phyloP scores from a whole-genome alignment of 768 basidiomycete genomes.

The Kwoniella shandongensis region DNA sequence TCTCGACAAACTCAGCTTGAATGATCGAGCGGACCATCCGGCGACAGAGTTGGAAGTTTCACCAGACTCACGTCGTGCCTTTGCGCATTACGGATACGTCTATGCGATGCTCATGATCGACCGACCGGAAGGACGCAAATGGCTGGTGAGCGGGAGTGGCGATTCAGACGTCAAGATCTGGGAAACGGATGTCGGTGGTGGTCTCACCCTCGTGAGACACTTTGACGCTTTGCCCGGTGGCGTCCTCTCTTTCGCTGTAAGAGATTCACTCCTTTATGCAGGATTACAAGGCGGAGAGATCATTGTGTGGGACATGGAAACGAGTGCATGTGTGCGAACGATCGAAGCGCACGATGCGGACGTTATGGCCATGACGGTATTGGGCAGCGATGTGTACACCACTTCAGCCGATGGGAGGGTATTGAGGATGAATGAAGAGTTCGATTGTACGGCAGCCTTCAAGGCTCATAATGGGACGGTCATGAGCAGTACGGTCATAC shows the following conservation, averaged over 20 bases:
- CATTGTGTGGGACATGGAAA: constrained; percentile 86
- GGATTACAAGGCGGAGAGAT: constrained; percentile 94
- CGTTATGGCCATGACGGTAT: constrained; percentile 73
- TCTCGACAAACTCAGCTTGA: constrained; percentile 14
- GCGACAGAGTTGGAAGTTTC: constrained; percentile 58
- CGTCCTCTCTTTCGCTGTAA: constrained; percentile 72
- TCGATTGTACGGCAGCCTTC: constrained; percentile 83
- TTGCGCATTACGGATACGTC: constrained; percentile 92
- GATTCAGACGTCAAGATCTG: constrained; percentile 77
- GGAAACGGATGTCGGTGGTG: constrained; percentile 40
- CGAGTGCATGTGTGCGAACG: constrained; percentile 77
- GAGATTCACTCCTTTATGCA: constrained; percentile 79
- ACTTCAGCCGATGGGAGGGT: constrained; percentile 64
- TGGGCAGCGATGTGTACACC: constrained; percentile 61
- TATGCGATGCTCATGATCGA: constrained; percentile 71
- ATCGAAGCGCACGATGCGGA: constrained; percentile 88
- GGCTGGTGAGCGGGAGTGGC: constrained; percentile 81
- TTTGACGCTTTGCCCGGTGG: constrained; percentile 62
- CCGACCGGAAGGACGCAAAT: constrained; percentile 48
- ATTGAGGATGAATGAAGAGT: constrained; percentile 80
- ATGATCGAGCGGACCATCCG: constrained; percentile 10
- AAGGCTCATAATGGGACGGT: constrained; percentile 75
- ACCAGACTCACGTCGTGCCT: constrained; percentile 70
- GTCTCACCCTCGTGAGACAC: constrained; percentile 29
- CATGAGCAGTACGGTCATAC: constrained; percentile 70